These are phyloP conservation scores for Exophiala mesophila DNA, from an alignment of 2,329 filamentous ascomycete species.

Conservation along the genomic window DNA sequence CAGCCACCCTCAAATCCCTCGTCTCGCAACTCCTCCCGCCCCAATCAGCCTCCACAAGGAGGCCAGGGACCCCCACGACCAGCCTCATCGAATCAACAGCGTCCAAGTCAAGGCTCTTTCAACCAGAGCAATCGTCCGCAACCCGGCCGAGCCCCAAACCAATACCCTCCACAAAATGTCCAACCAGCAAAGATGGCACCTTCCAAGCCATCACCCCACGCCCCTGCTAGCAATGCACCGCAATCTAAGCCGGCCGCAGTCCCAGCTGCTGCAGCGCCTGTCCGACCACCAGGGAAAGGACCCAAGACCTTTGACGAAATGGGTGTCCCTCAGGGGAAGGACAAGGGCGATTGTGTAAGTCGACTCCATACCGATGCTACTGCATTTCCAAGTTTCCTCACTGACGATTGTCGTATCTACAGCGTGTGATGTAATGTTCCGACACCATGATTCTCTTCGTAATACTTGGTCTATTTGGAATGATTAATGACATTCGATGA, in stretches of 20 bases:
- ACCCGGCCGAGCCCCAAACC: slow-evolving; percentile 4
- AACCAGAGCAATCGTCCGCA: slow-evolving; percentile 7
- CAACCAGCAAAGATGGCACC: slow-evolving; percentile 20
- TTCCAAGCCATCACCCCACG: slow-evolving; percentile 16
- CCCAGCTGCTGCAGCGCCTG: slow-evolving; percentile 25
- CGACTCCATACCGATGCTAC: neutral
- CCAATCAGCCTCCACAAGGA: slow-evolving; percentile 19
- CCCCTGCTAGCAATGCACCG: slow-evolving; percentile 22
- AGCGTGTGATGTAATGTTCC: neutral
- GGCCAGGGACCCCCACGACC: slow-evolving; percentile 14
- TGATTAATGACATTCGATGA: too few species aligned
- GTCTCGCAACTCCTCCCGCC: slow-evolving; percentile 33
- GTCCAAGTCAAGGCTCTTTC: slow-evolving; percentile 8
- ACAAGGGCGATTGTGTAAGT: slow-evolving; percentile 86
- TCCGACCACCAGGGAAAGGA: slow-evolving; percentile 55
- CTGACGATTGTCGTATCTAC: too few species aligned
- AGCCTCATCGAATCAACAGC: slow-evolving; percentile 9
- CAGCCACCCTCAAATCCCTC: slow-evolving; percentile 11
- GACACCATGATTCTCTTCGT: neutral
- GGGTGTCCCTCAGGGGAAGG: slow-evolving; percentile 81
- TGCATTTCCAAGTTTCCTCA: too few species aligned
- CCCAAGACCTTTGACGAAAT: slow-evolving; percentile 97
- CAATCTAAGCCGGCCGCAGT: slow-evolving; percentile 38
- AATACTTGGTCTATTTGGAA: too few species aligned
- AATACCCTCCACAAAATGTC: slow-evolving; percentile 11